phyloP scores from a whole-genome alignment of 2,329 filamentous ascomycete species.

The Sphaceloma murrayae region DNA sequence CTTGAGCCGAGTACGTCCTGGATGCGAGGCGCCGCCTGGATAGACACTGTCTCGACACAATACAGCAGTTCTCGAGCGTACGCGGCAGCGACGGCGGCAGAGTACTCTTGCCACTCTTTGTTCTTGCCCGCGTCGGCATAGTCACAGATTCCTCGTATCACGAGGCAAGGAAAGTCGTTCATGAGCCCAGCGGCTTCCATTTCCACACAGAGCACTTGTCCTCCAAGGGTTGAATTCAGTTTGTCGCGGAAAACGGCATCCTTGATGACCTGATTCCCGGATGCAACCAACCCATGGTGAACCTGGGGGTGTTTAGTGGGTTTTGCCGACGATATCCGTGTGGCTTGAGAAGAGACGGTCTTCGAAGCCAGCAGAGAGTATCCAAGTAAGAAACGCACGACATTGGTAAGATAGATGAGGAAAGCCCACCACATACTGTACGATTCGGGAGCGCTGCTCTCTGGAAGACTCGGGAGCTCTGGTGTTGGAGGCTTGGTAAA shows the following conservation, averaged over 20 bases:
- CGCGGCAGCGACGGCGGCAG: constrained; percentile 16
- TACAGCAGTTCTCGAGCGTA: constrained; percentile 16
- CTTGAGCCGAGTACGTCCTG: neutral
- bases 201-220: constrained; percentile 12
- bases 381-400: too few relatives aligned
- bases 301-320: constrained; percentile 4
- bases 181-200: constrained; percentile 20
- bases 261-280: constrained; percentile 21
- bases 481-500: too few relatives aligned
- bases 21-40: neutral
- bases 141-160: constrained; percentile 19
- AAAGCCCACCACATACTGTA: too few relatives aligned
- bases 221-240: neutral
- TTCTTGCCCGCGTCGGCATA: constrained; percentile 20
- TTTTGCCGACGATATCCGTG: neutral
- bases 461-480: too few relatives aligned
- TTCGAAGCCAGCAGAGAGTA: neutral
- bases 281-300: constrained; percentile 23
- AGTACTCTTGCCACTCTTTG: constrained; percentile 19
- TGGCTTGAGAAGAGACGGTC: neutral
- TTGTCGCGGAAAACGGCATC: constrained; percentile 13
- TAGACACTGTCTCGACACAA: neutral
- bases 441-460: too few relatives aligned
- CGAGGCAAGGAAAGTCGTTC: constrained; percentile 16
- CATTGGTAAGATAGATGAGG: too few relatives aligned